A percentile compares a stretch with the other conserved stretches of the same genome.
These are phyloP conservation scores for Xylaria castorea DNA, from an alignment of 495 filamentous ascomycete genomes.

Conservation along the genomic window DNA sequence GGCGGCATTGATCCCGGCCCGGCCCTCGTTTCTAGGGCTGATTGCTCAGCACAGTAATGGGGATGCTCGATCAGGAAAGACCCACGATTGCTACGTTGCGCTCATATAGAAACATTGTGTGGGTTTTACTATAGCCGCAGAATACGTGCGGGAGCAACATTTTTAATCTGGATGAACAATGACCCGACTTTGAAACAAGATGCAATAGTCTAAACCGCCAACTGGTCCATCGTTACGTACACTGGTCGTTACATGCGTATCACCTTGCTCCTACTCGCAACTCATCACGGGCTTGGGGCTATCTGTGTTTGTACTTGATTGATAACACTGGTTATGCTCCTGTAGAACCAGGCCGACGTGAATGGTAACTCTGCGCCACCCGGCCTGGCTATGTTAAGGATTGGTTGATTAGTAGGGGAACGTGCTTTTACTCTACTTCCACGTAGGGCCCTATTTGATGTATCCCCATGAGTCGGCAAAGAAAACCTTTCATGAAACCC, in stretches of 20 bases:
- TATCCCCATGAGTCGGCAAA: neutral
- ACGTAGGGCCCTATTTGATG: neutral
- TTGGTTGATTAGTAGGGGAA: neutral
- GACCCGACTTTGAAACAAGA: neutral
- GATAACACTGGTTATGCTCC: neutral
- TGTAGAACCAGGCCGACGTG: neutral
- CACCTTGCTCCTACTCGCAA: neutral
- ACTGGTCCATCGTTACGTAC: neutral
- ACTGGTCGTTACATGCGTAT: neutral
- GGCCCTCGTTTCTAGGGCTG: neutral
- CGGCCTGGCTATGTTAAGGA: neutral
- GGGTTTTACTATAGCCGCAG: neutral
- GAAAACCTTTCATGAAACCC: neutral
- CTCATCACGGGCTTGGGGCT: neutral
- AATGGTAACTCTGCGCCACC: neutral
- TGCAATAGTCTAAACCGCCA: neutral
- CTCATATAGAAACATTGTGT: neutral
- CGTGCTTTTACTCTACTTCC: neutral
- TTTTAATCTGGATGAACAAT: neutral
- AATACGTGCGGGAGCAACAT: neutral
- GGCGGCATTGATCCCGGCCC: slow-evolving; percentile 8
- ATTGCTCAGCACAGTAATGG: neutral
- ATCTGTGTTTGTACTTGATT: neutral
- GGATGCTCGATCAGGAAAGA: slow-evolving; percentile 7
- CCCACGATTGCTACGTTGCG: neutral